Conservation (phyloP, 176 grass and related monocot genomes). For the Alloteropsis semialata region DNA sequence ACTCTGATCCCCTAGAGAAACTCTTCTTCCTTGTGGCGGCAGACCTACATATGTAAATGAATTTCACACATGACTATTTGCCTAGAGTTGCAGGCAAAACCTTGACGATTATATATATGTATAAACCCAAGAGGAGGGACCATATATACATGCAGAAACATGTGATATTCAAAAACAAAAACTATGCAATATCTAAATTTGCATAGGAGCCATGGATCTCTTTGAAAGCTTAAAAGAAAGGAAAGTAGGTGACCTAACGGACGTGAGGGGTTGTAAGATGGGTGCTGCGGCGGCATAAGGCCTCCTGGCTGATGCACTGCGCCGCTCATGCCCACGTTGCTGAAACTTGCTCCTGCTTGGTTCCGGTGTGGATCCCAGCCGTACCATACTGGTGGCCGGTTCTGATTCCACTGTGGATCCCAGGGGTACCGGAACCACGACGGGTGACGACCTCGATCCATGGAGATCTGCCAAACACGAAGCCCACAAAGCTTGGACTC, state of each 20-base stretch:
- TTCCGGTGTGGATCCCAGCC: neutral
- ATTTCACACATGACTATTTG: neutral
- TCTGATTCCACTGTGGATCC: neutral
- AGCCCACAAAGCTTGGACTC: no score
- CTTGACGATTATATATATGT: neutral
- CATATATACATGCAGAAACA: neutral
- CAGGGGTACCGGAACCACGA: neutral
- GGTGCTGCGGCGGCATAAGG: neutral
- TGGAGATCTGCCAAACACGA: neutral
- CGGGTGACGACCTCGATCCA: constrained; percentile 4
- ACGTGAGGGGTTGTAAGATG: neutral
- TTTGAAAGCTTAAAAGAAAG: neutral
- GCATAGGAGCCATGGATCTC: neutral
- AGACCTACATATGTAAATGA: neutral
- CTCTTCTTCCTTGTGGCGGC: neutral
- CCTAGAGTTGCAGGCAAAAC: neutral
- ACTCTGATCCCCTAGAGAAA: neutral
- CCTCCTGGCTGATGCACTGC: neutral
- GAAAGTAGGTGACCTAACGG: neutral
- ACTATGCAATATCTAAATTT: neutral
- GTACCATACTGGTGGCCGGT: constrained; percentile 9
- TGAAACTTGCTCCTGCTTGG: neutral
- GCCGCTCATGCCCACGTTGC: neutral
- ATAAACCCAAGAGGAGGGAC: neutral
- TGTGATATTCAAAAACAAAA: neutral